Evolutionary conservation across 768 basidiomycete species (phyloP), one percentile per base, ranked within the genome.

Genomic region (Trametopsis cervina): DNA sequence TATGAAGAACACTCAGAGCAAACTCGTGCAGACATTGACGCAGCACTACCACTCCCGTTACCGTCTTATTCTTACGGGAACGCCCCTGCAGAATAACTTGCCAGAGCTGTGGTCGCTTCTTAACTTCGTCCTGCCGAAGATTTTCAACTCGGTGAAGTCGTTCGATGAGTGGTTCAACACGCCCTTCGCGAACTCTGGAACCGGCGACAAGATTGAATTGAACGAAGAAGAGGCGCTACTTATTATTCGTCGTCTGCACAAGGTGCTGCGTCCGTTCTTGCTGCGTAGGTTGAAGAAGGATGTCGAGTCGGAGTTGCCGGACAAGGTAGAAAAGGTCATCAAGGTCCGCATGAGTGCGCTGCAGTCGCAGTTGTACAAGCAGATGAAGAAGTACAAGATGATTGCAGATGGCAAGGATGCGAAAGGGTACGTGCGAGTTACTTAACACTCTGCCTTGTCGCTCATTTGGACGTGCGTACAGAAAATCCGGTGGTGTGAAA

Each of bases 101-200:
- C 92, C 93, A 4, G 94, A 97, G 66, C 69, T 97, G 36, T 96
- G 94, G 93, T 78, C 94, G 0, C 74, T 96, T 40, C 83, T 97
- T 61, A 97, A 97, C 65, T 97, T 97, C 62, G 92, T 87, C 26
- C 75, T 92, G 4, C 91, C 91, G 12, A 92, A 89, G 68, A 82
- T 98, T 62, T 98, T 99, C 77, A 98, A 97, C 71, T 98, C 95
- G 0, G 93, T 96, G 52, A 95, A 97, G 65, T 95, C 93, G 18
- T 98, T 99, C 64, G 96, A 98, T 59, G 96, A 98, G 62, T 99
- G 96, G 96, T 99, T 98, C 77, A 98, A 97, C 70, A 96, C 95
- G 1, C 96, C 96, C 0, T 99, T 99, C 56, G 95, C 96, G 51
- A 97, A 91, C 66, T 91, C 93, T n/a, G 95, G 95, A 24, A 89